phyloP scores from a whole-genome alignment of 164 flowering plant genomes.

The Chimonanthus salicifolius region DNA sequence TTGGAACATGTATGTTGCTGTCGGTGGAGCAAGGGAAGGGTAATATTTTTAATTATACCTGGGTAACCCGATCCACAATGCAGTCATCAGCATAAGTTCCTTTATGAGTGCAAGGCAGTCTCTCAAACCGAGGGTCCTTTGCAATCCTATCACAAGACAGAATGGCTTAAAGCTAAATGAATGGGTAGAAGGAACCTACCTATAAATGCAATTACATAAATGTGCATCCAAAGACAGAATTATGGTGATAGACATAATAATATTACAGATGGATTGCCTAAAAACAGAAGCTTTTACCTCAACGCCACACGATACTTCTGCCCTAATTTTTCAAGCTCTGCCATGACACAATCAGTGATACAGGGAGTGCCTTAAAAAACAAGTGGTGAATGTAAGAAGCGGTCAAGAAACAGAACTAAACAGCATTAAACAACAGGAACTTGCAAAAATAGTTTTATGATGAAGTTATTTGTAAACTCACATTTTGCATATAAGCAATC shows the following conservation, averaged over 20 bases:
- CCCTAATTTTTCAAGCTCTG: conserved; percentile 94
- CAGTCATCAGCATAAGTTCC: conserved; percentile 99
- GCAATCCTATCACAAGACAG: conserved; percentile 59
- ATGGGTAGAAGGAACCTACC: background rate
- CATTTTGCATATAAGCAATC: conserved; percentile 96
- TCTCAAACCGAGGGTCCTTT: conserved; percentile 93
- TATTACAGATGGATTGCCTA: background rate
- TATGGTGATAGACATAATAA: background rate
- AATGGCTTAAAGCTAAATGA: background rate
- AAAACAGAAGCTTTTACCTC: conserved; percentile 33
- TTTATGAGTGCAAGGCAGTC: conserved; percentile 82
- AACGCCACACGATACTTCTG: conserved; percentile 92
- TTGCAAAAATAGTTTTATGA: background rate
- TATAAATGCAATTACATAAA: background rate
- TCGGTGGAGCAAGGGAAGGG: background rate
- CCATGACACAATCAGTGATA: conserved; percentile 95
- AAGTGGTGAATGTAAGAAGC: conserved; percentile 3
- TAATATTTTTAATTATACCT: conserved; percentile 32
- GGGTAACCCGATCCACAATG: conserved; percentile 80
- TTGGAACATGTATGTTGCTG: background rate
- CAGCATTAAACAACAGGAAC: conserved; percentile 1
- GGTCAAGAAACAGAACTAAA: background rate
- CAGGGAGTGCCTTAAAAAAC: conserved; percentile 75
- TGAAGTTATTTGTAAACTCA: conserved; percentile 34
- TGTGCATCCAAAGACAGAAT: background rate